phyloP scores from a whole-genome alignment of 2,329 filamentous ascomycete species.

The Colletotrichum zoysiae region DNA sequence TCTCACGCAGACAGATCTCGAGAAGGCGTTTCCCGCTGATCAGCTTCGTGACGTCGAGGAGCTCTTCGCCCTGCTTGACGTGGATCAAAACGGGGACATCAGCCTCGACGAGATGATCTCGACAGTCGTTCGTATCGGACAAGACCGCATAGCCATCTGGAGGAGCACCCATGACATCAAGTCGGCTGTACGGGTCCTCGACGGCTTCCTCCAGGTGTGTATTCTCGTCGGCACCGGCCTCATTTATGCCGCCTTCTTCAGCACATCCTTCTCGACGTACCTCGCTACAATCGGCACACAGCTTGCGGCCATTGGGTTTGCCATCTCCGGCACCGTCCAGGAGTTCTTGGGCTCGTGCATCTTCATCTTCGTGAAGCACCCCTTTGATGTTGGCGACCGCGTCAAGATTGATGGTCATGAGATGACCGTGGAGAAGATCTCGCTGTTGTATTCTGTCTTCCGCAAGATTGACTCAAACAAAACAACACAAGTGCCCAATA shows the following conservation, averaged over 20 bases:
- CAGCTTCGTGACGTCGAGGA: slow-evolving; percentile 11
- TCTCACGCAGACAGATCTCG: slow-evolving; percentile 14
- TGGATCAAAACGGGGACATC: slow-evolving; percentile 24
- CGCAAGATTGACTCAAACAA: slow-evolving; percentile 39
- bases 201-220: slow-evolving; percentile 22
- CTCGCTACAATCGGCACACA: slow-evolving; percentile 65
- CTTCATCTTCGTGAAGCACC: slow-evolving; percentile 79
- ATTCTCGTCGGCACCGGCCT: slow-evolving; percentile 17
- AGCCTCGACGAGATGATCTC: slow-evolving; percentile 28
- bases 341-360: slow-evolving; percentile 76
- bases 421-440: slow-evolving; percentile 43
- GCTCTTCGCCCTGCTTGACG: slow-evolving; percentile 26
- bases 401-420: slow-evolving; percentile 69
- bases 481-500: slow-evolving; percentile 58
- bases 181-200: slow-evolving; percentile 25
- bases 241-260: slow-evolving; percentile 77
- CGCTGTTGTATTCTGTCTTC: slow-evolving; percentile 44
- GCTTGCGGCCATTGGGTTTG: slow-evolving; percentile 74
- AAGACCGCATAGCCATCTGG: slow-evolving; percentile 31
- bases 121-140: slow-evolving; percentile 6
- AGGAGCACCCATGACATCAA: slow-evolving; percentile 27
- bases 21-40: slow-evolving; percentile 14
- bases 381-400: slow-evolving; percentile 76
- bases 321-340: slow-evolving; percentile 76
- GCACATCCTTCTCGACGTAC: slow-evolving; percentile 73